Evolutionary conservation across 768 basidiomycete genomes (phyloP), one percentile per base, ranked within the genome.

Genomic region (Glaciozyma martinii): DNA sequence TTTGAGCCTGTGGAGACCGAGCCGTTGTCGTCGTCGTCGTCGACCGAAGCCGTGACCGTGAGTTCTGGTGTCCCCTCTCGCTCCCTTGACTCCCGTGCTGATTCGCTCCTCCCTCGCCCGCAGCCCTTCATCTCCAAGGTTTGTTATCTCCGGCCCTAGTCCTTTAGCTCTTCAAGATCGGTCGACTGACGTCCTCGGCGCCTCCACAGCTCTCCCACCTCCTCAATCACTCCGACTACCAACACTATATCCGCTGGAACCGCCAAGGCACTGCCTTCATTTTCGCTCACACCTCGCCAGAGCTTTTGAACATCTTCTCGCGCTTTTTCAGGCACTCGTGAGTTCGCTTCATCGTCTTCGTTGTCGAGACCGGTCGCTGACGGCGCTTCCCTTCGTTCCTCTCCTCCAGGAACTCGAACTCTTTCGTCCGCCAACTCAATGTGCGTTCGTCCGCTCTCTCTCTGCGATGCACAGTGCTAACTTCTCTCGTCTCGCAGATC

Each of bases 361-460:
- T 6, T 7, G 21, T 13, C 19, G 46, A 47, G n/a, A 19, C 3
- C n/a, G 21, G n/a, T 21, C 46, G 3, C 46, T 47, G 46, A 25
- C 21, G 37, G 37, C 37, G 37, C 12, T n/a, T 40, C 37, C 33
- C 37, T 40, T 40, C 15, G 7, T 40, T 13, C 37, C 37, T 40
- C 37, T 40, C 21, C 5, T 5, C 5, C 5, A 25, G 46, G 8
- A 65, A 59, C 32, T 21, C 43, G 1, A 61, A 65, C 33, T 65
- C 64, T 1, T 69, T 69, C 27, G 59, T 61, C 1, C 53, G 67
- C 9, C 67, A 69, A 33, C 64, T 69, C 25, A 69, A 58, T 27
- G 49, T 50, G 13, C 5, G 25, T 5, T 25, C 46, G 5, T 12
- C 8, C 46, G 19, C 46, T 47, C 19, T 47, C 18, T n/a, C 23